A percentile compares a stretch with the other conserved stretches of the same genome.
Evolutionary conservation across 352 stramenopile species (phyloP).

Genomic region (Phytophthora megakarya): DNA sequence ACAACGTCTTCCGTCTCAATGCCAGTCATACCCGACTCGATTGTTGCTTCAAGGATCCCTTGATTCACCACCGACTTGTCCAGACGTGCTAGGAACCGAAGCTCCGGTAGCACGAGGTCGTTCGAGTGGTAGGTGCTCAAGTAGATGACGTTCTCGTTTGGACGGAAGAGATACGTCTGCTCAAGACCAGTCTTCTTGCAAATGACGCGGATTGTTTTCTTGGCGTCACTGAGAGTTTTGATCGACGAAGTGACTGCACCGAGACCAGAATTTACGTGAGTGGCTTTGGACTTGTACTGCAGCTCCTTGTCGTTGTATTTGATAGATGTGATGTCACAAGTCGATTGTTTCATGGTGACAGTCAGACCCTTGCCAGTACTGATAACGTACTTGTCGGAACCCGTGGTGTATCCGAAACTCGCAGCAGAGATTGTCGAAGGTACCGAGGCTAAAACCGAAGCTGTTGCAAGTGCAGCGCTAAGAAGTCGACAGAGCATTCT

Average conservation of each 20-base stretch:
- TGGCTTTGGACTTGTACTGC: slow-evolving; percentile 48
- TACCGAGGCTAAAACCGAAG: not conserved
- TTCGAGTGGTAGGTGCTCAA: slow-evolving; percentile 51
- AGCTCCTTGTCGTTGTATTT: slow-evolving; percentile 46
- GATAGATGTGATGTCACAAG: slow-evolving; percentile 51
- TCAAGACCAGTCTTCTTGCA: slow-evolving; percentile 41
- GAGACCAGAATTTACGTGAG: slow-evolving; percentile 52
- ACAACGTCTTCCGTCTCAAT: slow-evolving; percentile 55
- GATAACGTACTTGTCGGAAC: slow-evolving; percentile 46
- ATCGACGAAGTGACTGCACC: slow-evolving; percentile 40
- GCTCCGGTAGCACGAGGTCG: slow-evolving; percentile 40
- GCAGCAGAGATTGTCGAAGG: slow-evolving; percentile 26
- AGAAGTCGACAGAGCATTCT: slow-evolving; percentile 19
- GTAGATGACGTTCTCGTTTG: slow-evolving; percentile 53
- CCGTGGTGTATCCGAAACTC: slow-evolving; percentile 40
- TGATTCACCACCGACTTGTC: slow-evolving; percentile 36
- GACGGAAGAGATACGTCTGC: slow-evolving; percentile 58
- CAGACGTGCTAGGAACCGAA: slow-evolving; percentile 55
- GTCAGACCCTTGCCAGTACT: slow-evolving; percentile 36
- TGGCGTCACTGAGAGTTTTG: slow-evolving; percentile 32
- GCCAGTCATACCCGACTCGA: slow-evolving; percentile 37
- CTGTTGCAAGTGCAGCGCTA: not conserved
- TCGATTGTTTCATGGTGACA: slow-evolving; percentile 47
- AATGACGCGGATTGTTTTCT: slow-evolving; percentile 47
- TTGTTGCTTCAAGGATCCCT: slow-evolving; percentile 39